phyloP scores from a whole-genome alignment of 306 rosid species.

The Prosopis cineraria region DNA sequence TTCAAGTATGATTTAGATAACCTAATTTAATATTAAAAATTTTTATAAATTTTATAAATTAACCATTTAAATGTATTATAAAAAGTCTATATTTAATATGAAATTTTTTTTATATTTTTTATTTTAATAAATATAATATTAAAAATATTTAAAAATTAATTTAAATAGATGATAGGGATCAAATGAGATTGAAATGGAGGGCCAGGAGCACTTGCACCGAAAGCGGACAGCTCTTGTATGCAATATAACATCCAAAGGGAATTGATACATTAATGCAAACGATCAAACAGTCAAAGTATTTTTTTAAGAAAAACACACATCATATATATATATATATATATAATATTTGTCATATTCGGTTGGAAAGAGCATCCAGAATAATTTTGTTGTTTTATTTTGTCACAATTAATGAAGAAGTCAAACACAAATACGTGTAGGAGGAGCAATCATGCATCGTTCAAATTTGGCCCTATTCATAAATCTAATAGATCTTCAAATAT shows the following conservation, averaged over 20 bases:
- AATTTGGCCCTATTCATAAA: background rate
- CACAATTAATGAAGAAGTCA: background rate
- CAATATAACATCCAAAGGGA: background rate
- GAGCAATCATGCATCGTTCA: background rate
- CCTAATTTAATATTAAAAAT: too few species aligned
- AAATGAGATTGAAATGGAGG: too few species aligned
- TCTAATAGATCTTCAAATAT: background rate
- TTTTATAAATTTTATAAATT: too few species aligned
- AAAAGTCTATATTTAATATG: too few species aligned
- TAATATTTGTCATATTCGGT: background rate
- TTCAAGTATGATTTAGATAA: too few species aligned
- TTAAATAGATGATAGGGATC: too few species aligned
- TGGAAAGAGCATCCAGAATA: conserved; percentile 9
- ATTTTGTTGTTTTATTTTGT: background rate
- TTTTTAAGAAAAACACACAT: background rate
- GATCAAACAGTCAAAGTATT: background rate
- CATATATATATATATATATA: background rate
- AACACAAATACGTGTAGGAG: background rate
- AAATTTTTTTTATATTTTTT: too few species aligned
- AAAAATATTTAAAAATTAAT: too few species aligned
- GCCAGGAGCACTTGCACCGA: too few species aligned
- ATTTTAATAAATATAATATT: too few species aligned
- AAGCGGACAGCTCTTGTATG: too few species aligned
- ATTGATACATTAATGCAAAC: background rate
- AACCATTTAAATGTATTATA: too few species aligned